Evolutionary conservation across 805 yeast genomes (phyloP).

Genomic region (Lachancea fermentati): DNA sequence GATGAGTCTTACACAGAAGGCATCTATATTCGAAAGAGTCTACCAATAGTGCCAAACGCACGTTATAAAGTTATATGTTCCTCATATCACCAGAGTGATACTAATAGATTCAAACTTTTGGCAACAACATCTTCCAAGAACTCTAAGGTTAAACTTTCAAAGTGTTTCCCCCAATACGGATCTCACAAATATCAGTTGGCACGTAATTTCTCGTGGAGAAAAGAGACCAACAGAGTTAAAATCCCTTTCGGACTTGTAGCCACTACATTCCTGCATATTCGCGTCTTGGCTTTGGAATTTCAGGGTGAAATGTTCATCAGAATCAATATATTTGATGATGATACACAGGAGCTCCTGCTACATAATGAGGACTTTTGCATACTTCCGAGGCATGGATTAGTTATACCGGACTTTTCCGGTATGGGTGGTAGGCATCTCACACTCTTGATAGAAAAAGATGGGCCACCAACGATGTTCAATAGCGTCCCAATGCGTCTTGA

Average conservation of each 20-base stretch:
- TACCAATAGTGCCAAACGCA: slow-evolving; percentile 18
- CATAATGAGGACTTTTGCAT: slow-evolving; percentile 10
- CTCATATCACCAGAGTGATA: slow-evolving; percentile 1
- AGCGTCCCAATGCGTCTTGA: slow-evolving; percentile 5
- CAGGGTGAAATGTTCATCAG: slow-evolving; percentile 10
- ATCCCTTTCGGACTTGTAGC: slow-evolving; percentile 4
- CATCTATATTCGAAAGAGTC: slow-evolving; percentile 8
- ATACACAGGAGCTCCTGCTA: slow-evolving; percentile 12
- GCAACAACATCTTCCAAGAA: not conserved
- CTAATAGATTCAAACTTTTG: slow-evolving; percentile 1
- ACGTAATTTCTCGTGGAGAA: slow-evolving; percentile 9
- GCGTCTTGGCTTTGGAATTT: slow-evolving; percentile 14
- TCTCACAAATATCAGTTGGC: slow-evolving; percentile 18
- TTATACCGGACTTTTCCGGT: slow-evolving; percentile 14
- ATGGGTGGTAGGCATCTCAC: slow-evolving; percentile 5
- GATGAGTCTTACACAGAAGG: slow-evolving; percentile 12
- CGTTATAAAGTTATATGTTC: slow-evolving; percentile 23
- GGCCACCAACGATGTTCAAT: slow-evolving; percentile 1
- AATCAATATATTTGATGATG: slow-evolving; percentile 19
- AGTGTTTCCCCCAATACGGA: slow-evolving; percentile 19
- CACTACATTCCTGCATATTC: slow-evolving; percentile 16
- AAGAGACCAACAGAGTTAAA: slow-evolving; percentile 10
- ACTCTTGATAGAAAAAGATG: slow-evolving; percentile 19
- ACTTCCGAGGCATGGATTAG: slow-evolving; percentile 14
- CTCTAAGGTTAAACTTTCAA: slow-evolving; percentile 4